A percentile compares a stretch with the other conserved stretches of the same genome.
phyloP scores from a whole-genome alignment of 768 basidiomycete genomes.

The Xerocomellus dryophilus region DNA sequence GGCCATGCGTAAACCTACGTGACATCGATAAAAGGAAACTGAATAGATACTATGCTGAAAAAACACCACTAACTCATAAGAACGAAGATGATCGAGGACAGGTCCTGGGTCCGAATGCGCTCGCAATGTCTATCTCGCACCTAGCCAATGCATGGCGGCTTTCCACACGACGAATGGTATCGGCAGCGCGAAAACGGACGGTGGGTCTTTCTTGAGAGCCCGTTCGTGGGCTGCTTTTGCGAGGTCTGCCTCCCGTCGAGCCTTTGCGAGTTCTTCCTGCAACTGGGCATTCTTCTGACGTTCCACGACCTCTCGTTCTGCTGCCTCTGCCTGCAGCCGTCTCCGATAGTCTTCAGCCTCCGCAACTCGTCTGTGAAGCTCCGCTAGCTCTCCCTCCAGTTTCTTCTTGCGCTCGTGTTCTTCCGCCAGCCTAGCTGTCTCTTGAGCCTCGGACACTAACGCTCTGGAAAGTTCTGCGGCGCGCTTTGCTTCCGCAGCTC shows the following conservation, averaged over 20 bases:
- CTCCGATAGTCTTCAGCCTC: slow-evolving; percentile 30
- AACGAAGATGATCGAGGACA: slow-evolving; percentile 1
- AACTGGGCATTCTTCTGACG: slow-evolving; percentile 28
- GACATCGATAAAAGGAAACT: neutral
- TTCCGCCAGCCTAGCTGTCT: slow-evolving; percentile 28
- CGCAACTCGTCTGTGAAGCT: slow-evolving; percentile 24
- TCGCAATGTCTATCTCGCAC: slow-evolving; percentile 19
- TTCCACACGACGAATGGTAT: slow-evolving; percentile 36
- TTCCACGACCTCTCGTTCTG: slow-evolving; percentile 27
- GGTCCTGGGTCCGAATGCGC: neutral
- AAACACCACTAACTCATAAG: neutral
- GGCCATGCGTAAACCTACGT: neutral
- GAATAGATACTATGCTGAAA: slow-evolving; percentile 19
- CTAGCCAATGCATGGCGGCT: slow-evolving; percentile 34
- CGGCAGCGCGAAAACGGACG: slow-evolving; percentile 28
- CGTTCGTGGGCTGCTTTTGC: slow-evolving; percentile 27
- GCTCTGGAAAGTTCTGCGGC: slow-evolving; percentile 28
- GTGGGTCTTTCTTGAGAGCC: slow-evolving; percentile 27
- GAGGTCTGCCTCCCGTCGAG: slow-evolving; percentile 25
- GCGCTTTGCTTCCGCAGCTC: slow-evolving; percentile 25
- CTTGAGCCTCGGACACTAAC: slow-evolving; percentile 28
- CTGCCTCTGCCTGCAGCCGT: slow-evolving; percentile 26
- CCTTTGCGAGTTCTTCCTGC: slow-evolving; percentile 31
- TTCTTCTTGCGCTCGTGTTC: slow-evolving; percentile 31
- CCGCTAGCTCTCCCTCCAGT: slow-evolving; percentile 25